Evolutionary conservation across 129 eudicot genomes (phyloP).

Genomic region (Oenanthe sinensis): DNA sequence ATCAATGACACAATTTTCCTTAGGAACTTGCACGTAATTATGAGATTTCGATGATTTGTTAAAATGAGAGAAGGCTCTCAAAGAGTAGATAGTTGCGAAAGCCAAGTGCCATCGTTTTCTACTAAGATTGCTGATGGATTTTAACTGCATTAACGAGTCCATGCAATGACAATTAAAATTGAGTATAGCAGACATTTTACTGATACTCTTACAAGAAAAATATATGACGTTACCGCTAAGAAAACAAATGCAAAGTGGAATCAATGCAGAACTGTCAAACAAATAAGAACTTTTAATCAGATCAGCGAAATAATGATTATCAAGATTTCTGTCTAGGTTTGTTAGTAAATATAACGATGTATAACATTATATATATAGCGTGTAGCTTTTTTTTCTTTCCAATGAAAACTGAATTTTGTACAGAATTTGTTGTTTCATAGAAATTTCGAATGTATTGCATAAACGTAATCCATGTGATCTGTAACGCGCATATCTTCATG

Average conservation of each 20-base stretch:
- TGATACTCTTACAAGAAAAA: neutral
- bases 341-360: no score
- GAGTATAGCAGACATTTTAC: conserved; percentile 1
- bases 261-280: neutral
- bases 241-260: neutral
- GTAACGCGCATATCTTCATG: no score
- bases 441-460: no score
- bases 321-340: no score
- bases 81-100: conserved; percentile 24
- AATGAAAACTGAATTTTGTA: no score
- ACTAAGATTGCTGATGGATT: conserved; percentile 10
- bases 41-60: neutral
- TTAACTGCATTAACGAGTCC: conserved; percentile 1
- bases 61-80: conserved; percentile 30
- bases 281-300: no score
- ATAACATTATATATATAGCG: no score
- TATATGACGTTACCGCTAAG: neutral
- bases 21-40: neutral
- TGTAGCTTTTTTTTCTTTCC: no score
- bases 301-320: neutral
- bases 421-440: no score
- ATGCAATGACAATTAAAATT: conserved; percentile 2
- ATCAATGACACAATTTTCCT: conserved; percentile 6
- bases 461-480: no score
- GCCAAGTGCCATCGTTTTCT: conserved; percentile 43